phyloP scores from a whole-genome alignment of 768 basidiomycete genomes.

The Polyporus arcularius region DNA sequence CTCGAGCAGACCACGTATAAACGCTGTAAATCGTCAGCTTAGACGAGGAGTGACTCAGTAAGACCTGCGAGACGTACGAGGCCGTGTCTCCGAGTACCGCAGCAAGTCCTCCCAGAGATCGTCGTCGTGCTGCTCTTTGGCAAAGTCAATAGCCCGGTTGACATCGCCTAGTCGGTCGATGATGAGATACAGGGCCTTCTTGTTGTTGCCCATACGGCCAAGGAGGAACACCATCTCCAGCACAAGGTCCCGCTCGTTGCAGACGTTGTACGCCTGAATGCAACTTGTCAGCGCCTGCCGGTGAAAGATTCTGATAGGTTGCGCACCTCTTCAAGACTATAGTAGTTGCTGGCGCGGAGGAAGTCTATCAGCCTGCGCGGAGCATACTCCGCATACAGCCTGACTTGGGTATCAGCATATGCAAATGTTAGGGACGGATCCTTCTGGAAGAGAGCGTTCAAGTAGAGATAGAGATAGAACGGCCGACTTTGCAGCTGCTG shows the following conservation, averaged over 20 bases:
- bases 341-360: constrained; percentile 86
- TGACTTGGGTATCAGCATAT: constrained; percentile 88
- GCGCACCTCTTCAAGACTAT: constrained; percentile 80
- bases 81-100: constrained; percentile 91
- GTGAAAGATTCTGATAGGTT: background rate
- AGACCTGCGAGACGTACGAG: constrained; percentile 45
- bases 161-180: constrained; percentile 95
- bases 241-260: constrained; percentile 83
- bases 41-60: background rate
- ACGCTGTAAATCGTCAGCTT: constrained; percentile 50
- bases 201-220: constrained; percentile 97
- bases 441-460: constrained; percentile 86
- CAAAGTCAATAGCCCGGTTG: constrained; percentile 93
- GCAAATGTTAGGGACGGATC: constrained; percentile 78
- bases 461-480: constrained; percentile 87
- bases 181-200: constrained; percentile 89
- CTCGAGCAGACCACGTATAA: constrained; percentile 93
- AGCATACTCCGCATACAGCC: constrained; percentile 89
- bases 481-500: constrained; percentile 77
- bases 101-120: constrained; percentile 98
- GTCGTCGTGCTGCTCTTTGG: constrained; percentile 94
- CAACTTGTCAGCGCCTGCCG: background rate
- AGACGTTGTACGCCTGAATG: constrained; percentile 79
- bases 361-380: constrained; percentile 83
- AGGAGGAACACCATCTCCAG: constrained; percentile 97